Evolutionary conservation across 164 flowering plant genomes (phyloP).

Genomic region (Echeveria elegans): DNA sequence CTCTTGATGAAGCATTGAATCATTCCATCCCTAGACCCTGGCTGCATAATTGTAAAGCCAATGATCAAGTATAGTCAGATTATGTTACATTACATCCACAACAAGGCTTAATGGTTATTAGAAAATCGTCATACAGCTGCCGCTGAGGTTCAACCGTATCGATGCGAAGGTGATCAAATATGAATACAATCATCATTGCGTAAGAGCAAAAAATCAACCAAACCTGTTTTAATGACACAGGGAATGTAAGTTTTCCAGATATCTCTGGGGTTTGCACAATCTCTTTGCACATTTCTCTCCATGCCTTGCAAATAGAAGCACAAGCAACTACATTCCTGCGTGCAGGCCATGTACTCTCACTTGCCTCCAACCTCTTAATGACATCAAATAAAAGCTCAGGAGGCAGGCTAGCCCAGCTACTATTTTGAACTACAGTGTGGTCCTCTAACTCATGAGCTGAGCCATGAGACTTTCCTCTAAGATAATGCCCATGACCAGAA

Average conservation of each 20-base stretch:
- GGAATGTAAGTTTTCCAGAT: constrained; percentile 7
- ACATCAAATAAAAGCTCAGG: constrained; percentile 6
- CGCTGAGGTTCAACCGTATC: background rate
- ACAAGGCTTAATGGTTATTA: background rate
- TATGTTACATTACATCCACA: too few species aligned
- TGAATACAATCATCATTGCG: background rate
- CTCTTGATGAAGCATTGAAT: constrained; percentile 9
- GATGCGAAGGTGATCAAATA: background rate
- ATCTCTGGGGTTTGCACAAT: constrained; percentile 8
- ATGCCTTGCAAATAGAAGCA: constrained; percentile 9
- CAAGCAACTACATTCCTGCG: constrained; percentile 9
- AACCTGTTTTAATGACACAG: constrained; percentile 7
- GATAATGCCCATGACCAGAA: constrained; percentile 1
- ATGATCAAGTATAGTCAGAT: background rate
- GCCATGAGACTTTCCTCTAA: constrained; percentile 10
- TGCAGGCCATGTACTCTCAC: constrained; percentile 11
- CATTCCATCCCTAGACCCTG: constrained; percentile 9
- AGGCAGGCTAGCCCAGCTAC: constrained; percentile 10
- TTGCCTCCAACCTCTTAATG: constrained; percentile 8
- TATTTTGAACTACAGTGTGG: constrained; percentile 5
- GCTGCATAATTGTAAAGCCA: background rate
- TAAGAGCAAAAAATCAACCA: background rate
- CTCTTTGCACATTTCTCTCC: constrained; percentile 10
- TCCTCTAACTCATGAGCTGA: constrained; percentile 4
- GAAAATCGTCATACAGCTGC: background rate